Evolutionary conservation across 768 basidiomycete species (phyloP).

Genomic region (Nidularia sp.): DNA sequence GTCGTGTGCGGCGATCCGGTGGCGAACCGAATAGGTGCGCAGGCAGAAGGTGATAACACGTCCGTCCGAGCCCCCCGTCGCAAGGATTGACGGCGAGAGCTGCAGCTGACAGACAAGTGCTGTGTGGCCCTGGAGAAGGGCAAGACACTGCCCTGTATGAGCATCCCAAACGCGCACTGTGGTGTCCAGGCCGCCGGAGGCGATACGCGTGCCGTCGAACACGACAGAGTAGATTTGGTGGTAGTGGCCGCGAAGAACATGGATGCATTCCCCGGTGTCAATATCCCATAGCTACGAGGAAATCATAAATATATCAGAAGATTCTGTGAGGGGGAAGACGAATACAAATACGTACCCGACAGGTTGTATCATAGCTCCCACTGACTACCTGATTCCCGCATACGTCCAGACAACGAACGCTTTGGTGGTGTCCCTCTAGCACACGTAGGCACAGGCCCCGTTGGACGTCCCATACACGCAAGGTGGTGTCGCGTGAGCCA

Average conservation of each 20-base stretch:
- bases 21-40: constrained; percentile 34
- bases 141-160: constrained; percentile 73
- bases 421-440: constrained; percentile 72
- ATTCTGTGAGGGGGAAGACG: constrained; percentile 1
- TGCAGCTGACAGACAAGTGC: constrained; percentile 91
- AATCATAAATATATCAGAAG: background rate
- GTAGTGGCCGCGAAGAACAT: constrained; percentile 77
- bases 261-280: constrained; percentile 84
- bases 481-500: constrained; percentile 81
- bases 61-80: constrained; percentile 87
- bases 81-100: constrained; percentile 62
- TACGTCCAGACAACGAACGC: constrained; percentile 87
- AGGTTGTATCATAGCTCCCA: constrained; percentile 90
- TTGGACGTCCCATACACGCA: constrained; percentile 94
- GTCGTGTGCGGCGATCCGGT: constrained; percentile 85
- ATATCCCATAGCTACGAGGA: constrained; percentile 78
- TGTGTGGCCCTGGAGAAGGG: constrained; percentile 87
- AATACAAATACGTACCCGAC: constrained; percentile 49
- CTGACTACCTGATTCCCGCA: constrained; percentile 81
- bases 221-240: constrained; percentile 91
- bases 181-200: constrained; percentile 90
- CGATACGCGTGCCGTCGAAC: constrained; percentile 79
- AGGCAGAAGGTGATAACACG: constrained; percentile 48
- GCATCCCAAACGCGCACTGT: constrained; percentile 91
- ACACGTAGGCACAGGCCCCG: constrained; percentile 61